Evolutionary conservation across 768 basidiomycete species (phyloP).

Genomic region (Amanita rimosa): DNA sequence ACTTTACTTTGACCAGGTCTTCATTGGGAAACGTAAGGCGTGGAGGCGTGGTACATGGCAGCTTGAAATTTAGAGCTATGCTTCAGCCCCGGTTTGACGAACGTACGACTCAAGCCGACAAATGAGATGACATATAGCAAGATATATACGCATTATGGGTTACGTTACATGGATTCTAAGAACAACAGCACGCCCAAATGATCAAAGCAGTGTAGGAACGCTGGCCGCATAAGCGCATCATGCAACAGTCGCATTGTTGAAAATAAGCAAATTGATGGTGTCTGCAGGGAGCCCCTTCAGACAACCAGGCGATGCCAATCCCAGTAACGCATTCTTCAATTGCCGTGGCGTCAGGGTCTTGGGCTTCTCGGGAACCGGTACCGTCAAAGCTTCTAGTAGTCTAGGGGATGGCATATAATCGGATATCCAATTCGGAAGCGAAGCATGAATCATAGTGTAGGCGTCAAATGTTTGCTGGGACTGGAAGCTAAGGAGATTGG

Average conservation of each 20-base stretch:
- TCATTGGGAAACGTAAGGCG: too few species aligned
- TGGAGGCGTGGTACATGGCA: too few species aligned
- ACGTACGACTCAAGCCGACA: too few species aligned
- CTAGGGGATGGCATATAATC: conserved; percentile 44
- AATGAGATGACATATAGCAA: too few species aligned
- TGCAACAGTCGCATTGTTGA: conserved; percentile 53
- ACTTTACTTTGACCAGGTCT: too few species aligned
- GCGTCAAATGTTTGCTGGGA: conserved; percentile 25
- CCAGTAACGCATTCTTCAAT: conserved; percentile 66
- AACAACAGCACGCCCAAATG: too few species aligned
- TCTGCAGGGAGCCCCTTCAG: conserved; percentile 33
- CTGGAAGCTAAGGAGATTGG: conserved; percentile 22
- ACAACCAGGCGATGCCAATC: conserved; percentile 40
- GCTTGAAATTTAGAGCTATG: too few species aligned
- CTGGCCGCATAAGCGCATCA: neutral
- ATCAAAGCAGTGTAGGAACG: too few species aligned
- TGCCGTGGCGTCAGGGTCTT: conserved; percentile 49
- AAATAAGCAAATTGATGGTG: conserved; percentile 66
- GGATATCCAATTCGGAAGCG: conserved; percentile 48
- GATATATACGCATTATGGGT: too few species aligned
- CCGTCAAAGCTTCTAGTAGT: conserved; percentile 28
- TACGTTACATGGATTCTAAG: neutral
- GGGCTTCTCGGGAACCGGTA: conserved; percentile 26
- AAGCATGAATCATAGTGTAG: conserved; percentile 42
- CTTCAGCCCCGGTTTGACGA: too few species aligned